phyloP scores from a whole-genome alignment of 2,329 filamentous ascomycete genomes.

The Intubia oerlemansii region DNA sequence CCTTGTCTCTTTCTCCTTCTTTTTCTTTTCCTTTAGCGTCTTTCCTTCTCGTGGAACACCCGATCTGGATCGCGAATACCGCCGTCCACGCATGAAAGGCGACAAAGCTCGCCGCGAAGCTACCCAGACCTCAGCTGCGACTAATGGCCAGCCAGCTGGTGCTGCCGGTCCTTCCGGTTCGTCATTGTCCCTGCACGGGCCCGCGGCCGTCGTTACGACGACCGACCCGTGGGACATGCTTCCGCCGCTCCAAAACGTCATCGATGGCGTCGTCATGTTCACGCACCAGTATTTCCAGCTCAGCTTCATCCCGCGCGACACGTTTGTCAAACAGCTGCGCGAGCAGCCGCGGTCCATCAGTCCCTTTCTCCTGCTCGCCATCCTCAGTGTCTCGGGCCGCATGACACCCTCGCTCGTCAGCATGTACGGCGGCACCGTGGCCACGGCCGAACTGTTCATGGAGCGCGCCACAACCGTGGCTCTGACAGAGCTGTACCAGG shows the following conservation, averaged over 20 bases:
- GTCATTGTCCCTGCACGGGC: too few relatives aligned
- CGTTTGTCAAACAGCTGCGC: constrained; percentile 24
- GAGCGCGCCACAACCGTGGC: constrained; percentile 25
- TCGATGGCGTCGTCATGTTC: constrained; percentile 31
- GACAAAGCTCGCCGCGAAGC: constrained; percentile 18
- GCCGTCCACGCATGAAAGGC: constrained; percentile 28
- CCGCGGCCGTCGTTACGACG: background rate
- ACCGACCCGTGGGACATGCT: constrained; percentile 27
- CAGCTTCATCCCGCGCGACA: constrained; percentile 32
- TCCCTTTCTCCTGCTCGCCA: constrained; percentile 30
- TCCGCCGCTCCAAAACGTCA: constrained; percentile 24
- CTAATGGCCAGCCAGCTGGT: too few relatives aligned
- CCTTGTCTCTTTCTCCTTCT: too few relatives aligned
- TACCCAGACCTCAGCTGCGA: background rate
- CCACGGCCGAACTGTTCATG: constrained; percentile 31
- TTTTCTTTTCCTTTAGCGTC: too few relatives aligned
- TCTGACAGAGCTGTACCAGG: constrained; percentile 26
- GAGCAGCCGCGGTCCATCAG: constrained; percentile 25
- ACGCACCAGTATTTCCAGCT: constrained; percentile 35
- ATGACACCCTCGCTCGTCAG: constrained; percentile 25
- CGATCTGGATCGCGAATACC: constrained; percentile 32
- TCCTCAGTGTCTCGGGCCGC: constrained; percentile 34
- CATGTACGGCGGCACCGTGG: constrained; percentile 27
- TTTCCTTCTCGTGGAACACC: constrained; percentile 31
- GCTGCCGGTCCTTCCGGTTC: too few relatives aligned